Evolutionary conservation across 2,329 filamentous ascomycete genomes (phyloP).

Genomic region (Polytolypa hystricis): DNA sequence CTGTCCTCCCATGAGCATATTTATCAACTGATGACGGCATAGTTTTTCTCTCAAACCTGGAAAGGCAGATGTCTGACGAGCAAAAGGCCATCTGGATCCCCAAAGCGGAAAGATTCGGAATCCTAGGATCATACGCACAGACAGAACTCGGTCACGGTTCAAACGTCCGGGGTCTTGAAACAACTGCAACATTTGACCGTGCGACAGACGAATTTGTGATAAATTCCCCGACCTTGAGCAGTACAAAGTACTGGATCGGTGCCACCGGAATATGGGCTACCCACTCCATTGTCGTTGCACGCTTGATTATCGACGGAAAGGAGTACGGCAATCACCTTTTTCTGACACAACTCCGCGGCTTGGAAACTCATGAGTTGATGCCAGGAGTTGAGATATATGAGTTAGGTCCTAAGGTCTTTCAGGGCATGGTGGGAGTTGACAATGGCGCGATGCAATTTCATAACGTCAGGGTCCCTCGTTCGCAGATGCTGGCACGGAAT

Average conservation of each 20-base stretch:
- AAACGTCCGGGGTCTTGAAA: constrained; percentile 22
- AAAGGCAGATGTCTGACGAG: constrained; percentile 16
- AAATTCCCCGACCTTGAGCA: constrained; percentile 18
- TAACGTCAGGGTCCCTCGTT: constrained; percentile 23
- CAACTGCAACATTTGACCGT: constrained; percentile 21
- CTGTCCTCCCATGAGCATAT: not conserved
- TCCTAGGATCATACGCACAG: constrained; percentile 21
- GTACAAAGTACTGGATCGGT: constrained; percentile 24
- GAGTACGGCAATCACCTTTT: constrained; percentile 22
- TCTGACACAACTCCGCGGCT: constrained; percentile 19
- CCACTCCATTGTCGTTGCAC: constrained; percentile 22
- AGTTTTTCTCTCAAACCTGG: constrained; percentile 17
- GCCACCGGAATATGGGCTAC: constrained; percentile 18
- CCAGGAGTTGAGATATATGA: constrained; percentile 21
- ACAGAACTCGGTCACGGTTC: constrained; percentile 25
- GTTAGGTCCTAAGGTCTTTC: constrained; percentile 18
- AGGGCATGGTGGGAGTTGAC: constrained; percentile 14
- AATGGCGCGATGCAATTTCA: constrained; percentile 26
- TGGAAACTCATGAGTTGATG: constrained; percentile 17
- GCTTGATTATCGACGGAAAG: constrained; percentile 18
- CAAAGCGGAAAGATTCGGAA: constrained; percentile 16
- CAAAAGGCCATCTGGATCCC: constrained; percentile 17
- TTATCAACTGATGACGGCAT: not conserved
- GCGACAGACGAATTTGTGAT: constrained; percentile 21
- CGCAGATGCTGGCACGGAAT: constrained; percentile 21